Percentiles rank a stretch among this genome's conserved stretches.
phyloP scores from a whole-genome alignment of 805 yeast species.

The Lipomyces starkeyi region DNA sequence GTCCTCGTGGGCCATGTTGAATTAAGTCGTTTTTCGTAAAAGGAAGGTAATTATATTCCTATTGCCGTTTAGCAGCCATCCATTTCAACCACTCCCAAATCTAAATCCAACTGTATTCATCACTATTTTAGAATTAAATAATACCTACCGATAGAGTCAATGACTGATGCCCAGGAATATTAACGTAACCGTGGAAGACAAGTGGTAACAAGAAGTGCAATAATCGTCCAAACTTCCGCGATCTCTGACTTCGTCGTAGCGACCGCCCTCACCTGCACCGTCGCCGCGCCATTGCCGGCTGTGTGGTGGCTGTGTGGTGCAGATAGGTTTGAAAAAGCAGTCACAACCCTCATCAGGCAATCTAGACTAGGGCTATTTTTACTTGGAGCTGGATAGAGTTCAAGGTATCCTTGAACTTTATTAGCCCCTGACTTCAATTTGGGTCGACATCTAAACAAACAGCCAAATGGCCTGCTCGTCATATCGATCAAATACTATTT shows the following conservation, averaged over 20 bases:
- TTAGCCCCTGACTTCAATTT: neutral
- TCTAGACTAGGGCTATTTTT: neutral
- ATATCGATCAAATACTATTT: neutral
- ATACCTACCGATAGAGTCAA: neutral
- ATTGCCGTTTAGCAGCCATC: neutral
- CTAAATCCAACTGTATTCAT: neutral
- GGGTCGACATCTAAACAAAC: neutral
- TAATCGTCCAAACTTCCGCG: neutral
- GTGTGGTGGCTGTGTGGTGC: too few relatives aligned
- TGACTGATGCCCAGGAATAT: neutral
- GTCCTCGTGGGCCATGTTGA: constrained; percentile 99
- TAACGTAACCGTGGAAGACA: neutral
- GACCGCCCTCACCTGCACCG: neutral
- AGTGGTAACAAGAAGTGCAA: neutral
- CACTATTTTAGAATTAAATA: neutral
- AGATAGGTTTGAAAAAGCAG: neutral
- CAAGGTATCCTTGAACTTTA: neutral
- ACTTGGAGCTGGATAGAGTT: neutral
- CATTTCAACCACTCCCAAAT: neutral
- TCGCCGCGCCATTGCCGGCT: neutral
- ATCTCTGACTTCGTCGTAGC: neutral
- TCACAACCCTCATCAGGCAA: neutral
- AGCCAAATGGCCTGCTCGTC: neutral
- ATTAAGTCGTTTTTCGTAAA: neutral
- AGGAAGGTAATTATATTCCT: neutral